phyloP scores from a whole-genome alignment of 306 rosid genomes.

The Sindora glabra region DNA sequence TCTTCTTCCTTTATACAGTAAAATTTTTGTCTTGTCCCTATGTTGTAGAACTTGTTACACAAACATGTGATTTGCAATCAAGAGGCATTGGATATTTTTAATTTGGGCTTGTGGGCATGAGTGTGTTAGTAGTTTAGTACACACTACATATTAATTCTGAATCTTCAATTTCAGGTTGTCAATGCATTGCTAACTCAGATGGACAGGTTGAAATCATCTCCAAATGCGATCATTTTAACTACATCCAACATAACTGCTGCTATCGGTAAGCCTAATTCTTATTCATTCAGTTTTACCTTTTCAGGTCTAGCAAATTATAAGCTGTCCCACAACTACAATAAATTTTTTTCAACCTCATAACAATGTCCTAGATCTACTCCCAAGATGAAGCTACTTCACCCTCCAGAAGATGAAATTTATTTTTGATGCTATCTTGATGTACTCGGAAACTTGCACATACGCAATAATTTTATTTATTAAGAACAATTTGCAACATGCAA shows the following conservation, averaged over 20 bases:
- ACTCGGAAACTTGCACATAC: not conserved
- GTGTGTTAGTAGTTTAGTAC: not conserved
- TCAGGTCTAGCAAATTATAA: not conserved
- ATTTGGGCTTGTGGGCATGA: not conserved
- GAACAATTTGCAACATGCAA: not conserved
- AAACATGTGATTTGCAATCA: not conserved
- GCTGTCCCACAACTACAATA: not conserved
- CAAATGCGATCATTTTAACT: conserved; percentile 87
- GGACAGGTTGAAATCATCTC: conserved; percentile 85
- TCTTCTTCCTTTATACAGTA: not conserved
- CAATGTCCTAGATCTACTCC: not conserved
- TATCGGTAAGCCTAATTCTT: conserved; percentile 60
- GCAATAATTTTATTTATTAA: not conserved
- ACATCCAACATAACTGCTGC: conserved; percentile 97
- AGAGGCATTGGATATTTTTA: not conserved
- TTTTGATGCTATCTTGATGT: not conserved
- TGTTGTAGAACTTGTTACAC: not conserved
- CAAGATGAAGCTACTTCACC: not conserved
- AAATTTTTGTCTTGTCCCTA: not conserved
- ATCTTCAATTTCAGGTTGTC: conserved; percentile 69
- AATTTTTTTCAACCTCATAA: not conserved
- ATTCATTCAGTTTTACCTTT: not conserved
- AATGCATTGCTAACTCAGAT: conserved; percentile 93
- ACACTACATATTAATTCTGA: conserved; percentile 16
- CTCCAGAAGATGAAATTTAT: not conserved